phyloP scores from a whole-genome alignment of 1,284 basidiomycete genomes.

The Moesziomyces antarcticus region DNA sequence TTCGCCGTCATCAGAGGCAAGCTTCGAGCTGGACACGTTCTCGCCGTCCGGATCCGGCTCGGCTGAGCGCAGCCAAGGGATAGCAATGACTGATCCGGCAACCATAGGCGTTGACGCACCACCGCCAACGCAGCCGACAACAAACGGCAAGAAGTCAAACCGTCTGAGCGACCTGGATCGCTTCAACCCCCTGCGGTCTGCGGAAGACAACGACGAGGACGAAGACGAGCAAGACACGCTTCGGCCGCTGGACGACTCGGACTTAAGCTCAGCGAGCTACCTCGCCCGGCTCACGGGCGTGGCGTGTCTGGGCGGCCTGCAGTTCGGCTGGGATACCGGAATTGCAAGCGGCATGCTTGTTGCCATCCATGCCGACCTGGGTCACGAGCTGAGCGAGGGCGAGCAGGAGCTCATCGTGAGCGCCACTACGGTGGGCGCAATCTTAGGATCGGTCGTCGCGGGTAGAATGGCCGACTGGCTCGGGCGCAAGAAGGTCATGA shows the following conservation, averaged over 20 bases:
- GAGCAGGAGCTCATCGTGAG: conserved; percentile 62
- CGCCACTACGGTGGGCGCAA: conserved; percentile 59
- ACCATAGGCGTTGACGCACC: conserved; percentile 5
- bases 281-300: conserved; percentile 46
- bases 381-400: conserved; percentile 51
- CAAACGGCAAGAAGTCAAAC: background rate
- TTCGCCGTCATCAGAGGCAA: conserved; percentile 12
- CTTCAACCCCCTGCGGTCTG: conserved; percentile 17
- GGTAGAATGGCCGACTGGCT: conserved; percentile 52
- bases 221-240: conserved; percentile 12
- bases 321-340: conserved; percentile 59
- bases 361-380: conserved; percentile 52
- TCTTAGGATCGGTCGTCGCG: conserved; percentile 51
- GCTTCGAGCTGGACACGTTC: conserved; percentile 35
- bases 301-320: conserved; percentile 49
- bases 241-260: conserved; percentile 28
- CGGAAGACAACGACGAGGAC: conserved; percentile 8
- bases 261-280: conserved; percentile 32
- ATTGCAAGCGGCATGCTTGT: conserved; percentile 58
- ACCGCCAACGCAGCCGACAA: background rate
- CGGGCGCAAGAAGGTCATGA: conserved; percentile 56
- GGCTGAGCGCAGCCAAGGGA: background rate
- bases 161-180: conserved; percentile 20
- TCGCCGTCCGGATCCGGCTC: conserved; percentile 2
- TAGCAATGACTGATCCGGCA: conserved; percentile 26